These are phyloP conservation scores for Mucor piriformis DNA, from an alignment of 371 early-diverging fungal species.

Conservation along the genomic window DNA sequence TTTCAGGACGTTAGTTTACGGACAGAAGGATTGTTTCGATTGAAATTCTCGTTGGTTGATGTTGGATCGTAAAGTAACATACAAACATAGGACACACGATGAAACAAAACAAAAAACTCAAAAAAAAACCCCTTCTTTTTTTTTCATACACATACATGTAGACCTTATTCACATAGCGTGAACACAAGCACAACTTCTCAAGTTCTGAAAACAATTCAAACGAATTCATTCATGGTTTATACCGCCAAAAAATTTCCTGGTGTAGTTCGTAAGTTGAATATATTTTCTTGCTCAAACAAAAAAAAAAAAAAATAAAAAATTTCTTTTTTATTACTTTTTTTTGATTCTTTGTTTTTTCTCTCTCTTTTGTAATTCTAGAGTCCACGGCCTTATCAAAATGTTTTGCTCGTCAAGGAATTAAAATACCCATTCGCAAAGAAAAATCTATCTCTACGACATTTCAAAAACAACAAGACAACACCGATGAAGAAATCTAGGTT, in stretches of 20 bases:
- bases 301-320: not conserved
- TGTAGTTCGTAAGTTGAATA: slow-evolving; percentile 58
- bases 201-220: slow-evolving; percentile 40
- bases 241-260: slow-evolving; percentile 72
- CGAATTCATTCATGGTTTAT: slow-evolving; percentile 61
- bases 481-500: not conserved
- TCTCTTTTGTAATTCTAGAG: slow-evolving; percentile 32
- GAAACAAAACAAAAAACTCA: not conserved
- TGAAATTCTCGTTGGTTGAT: slow-evolving; percentile 62
- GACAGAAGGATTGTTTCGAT: slow-evolving; percentile 65
- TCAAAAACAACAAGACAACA: not conserved
- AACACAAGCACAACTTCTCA: slow-evolving; percentile 38
- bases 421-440: slow-evolving; percentile 65
- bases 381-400: slow-evolving; percentile 69
- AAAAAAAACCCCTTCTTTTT: not conserved
- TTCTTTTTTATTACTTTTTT: not conserved
- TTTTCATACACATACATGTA: not conserved
- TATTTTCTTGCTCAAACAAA: too few relatives aligned
- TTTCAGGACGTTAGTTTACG: slow-evolving; percentile 76
- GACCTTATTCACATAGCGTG: slow-evolving; percentile 32
- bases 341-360: not conserved
- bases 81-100: not conserved
- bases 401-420: slow-evolving; percentile 73
- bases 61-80: slow-evolving; percentile 47
- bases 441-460: not conserved